Evolutionary conservation across 805 yeast species (phyloP).

Genomic region (Ogataea philodendri): DNA sequence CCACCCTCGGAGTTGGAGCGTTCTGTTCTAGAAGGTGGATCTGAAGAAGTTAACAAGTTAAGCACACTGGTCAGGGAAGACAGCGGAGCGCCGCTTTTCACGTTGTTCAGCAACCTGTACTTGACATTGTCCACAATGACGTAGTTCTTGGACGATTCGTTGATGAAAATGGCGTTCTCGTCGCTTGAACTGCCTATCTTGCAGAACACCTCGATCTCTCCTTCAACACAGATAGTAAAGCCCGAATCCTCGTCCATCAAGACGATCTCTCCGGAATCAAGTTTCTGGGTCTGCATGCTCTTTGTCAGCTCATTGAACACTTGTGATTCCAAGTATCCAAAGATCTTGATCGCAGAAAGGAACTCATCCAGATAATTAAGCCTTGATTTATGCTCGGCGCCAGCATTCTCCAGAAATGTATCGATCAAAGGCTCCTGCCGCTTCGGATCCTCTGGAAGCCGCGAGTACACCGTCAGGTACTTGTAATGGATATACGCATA

Average conservation of each 20-base stretch:
- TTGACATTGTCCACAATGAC: conserved; percentile 53
- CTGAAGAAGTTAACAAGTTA: conserved; percentile 51
- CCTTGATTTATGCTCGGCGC: conserved; percentile 40
- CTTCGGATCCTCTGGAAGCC: conserved; percentile 45
- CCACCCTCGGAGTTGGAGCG: conserved; percentile 3
- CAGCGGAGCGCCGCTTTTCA: conserved; percentile 80
- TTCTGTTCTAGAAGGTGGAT: conserved; percentile 1
- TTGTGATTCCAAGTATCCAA: conserved; percentile 86
- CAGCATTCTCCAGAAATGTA: conserved; percentile 41
- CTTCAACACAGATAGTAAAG: conserved; percentile 90
- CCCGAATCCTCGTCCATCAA: conserved; percentile 68
- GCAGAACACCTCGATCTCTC: conserved; percentile 76
- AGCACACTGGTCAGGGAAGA: conserved; percentile 80
- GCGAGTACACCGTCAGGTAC: conserved; percentile 62
- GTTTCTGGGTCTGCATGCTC: conserved; percentile 83
- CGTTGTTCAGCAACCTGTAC: conserved; percentile 75
- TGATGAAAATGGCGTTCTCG: conserved; percentile 25
- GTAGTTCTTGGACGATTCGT: conserved; percentile 38
- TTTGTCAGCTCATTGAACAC: conserved; percentile 92
- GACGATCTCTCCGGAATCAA: conserved; percentile 74
- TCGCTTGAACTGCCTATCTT: conserved; percentile 40
- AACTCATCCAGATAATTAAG: conserved; percentile 83
- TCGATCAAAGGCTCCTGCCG: conserved; percentile 45
- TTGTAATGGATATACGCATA: conserved; percentile 58
- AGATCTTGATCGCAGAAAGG: conserved; percentile 84